A percentile compares a stretch with the other conserved stretches of the same genome.
Evolutionary conservation across 164 flowering plant genomes (phyloP).

Genomic region (Chimonanthus praecox): DNA sequence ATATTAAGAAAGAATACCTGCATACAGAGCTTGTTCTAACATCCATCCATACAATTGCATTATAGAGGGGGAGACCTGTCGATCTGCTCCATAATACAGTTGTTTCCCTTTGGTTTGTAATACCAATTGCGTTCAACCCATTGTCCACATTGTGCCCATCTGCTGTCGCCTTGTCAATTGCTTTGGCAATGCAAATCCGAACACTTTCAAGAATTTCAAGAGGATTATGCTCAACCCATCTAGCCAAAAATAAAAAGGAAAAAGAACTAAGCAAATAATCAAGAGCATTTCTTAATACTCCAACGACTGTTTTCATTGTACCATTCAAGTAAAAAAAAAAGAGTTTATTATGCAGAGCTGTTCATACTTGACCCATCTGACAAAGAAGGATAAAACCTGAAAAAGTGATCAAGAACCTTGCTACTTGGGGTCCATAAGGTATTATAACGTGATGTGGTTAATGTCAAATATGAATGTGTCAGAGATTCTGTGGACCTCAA

Average conservation of each 20-base stretch:
- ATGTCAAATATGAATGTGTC: too few relatives aligned
- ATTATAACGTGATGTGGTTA: too few relatives aligned
- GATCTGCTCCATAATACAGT: conserved; percentile 94
- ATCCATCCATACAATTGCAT: conserved; percentile 99
- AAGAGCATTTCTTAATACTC: neutral
- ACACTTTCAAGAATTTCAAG: conserved; percentile 90
- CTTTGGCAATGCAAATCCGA: conserved; percentile 65
- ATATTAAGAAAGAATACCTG: conserved; percentile 42
- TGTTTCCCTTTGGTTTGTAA: conserved; percentile 97
- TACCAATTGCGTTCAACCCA: conserved; percentile 83
- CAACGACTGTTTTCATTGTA: neutral
- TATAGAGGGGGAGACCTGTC: conserved; percentile 73
- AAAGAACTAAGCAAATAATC: neutral
- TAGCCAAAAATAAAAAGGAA: conserved; percentile 11
- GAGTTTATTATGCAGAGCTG: neutral
- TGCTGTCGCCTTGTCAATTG: conserved; percentile 82
- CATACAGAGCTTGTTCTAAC: conserved; percentile 80
- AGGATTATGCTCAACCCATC: conserved; percentile 99
- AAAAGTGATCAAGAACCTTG: too few relatives aligned
- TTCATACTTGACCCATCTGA: neutral
- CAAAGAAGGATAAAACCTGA: neutral
- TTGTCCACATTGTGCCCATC: conserved; percentile 68
- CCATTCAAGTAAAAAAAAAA: neutral
- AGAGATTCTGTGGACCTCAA: too few relatives aligned
- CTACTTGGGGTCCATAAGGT: too few relatives aligned